These are phyloP conservation scores for Dentipellis fragilis DNA, from an alignment of 768 basidiomycete species.

Conservation along the genomic window DNA sequence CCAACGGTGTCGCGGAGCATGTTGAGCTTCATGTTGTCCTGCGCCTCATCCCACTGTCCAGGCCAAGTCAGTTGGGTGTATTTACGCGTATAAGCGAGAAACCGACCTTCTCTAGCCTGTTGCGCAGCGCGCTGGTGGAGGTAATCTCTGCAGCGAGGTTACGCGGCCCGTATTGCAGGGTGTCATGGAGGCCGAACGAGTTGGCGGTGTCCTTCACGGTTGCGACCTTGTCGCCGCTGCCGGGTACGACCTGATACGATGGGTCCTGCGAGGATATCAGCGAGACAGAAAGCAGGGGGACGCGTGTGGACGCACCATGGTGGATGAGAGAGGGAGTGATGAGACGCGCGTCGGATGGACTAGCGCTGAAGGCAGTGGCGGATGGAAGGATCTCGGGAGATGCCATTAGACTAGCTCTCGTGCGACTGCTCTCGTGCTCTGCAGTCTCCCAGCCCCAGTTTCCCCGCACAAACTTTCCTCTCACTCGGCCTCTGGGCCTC, in stretches of 20 bases:
- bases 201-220: conserved; percentile 61
- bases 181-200: conserved; percentile 79
- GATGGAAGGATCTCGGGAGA: neutral
- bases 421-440: neutral
- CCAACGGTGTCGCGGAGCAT: conserved; percentile 80
- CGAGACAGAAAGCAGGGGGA: neutral
- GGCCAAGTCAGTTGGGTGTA: neutral
- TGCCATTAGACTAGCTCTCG: neutral
- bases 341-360: neutral
- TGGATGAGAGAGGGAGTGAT: neutral
- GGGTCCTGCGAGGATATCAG: conserved; percentile 25
- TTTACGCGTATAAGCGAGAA: neutral
- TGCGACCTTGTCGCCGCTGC: conserved; percentile 42
- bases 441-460: neutral
- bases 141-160: conserved; percentile 70
- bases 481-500: no score
- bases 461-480: neutral
- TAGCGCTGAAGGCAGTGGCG: neutral
- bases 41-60: conserved; percentile 85
- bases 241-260: conserved; percentile 59
- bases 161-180: conserved; percentile 75
- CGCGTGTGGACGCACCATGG: conserved; percentile 5
- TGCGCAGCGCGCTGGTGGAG: conserved; percentile 48
- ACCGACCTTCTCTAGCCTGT: conserved; percentile 70
- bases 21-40: conserved; percentile 78